Base-by-base conservation (phyloP, 768 basidiomycete genomes). In the Termitomyces sp. region DNA sequence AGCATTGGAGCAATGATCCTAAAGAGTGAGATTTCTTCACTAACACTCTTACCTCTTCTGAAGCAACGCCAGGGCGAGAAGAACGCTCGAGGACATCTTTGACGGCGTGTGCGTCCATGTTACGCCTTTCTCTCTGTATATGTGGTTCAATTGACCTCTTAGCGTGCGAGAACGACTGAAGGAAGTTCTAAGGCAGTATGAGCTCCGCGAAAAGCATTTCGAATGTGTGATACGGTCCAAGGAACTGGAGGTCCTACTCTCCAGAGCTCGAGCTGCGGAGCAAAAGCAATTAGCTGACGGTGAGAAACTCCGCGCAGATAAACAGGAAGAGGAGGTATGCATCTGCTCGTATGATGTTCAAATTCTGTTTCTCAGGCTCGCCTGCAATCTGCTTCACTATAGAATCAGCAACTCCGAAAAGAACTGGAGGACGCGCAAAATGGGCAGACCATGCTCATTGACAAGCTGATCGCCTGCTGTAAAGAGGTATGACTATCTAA, bases 181-280 rank as follows among this genome's bases (percentile, higher is more conserved):
- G 70, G 90, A 93, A 66, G 84, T 95, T 39, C 84, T 95, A 48
- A 85, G 87, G 28, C 92, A 94, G 70, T 95, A 95, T 70, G 90
- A 95, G 69, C 85, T 94, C 59, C 89, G 93, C 62, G 93, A 95
- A 77, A 88, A 87, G 70, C 93, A 95, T 78, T 95, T 94, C 67
- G 93, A 94, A 76, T 93, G 91, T 65, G 89, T 95, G 33, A 88
- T 95, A 59, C 90, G 93, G 45, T 94, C 93, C 46, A 95, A 95
- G 74, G 93, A 95, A 73, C 82, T 95, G 24, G 93, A 95, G 70
- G 90, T 95, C 16, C 75, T 95, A 20, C 80, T 95, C 16, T 92
- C 93, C 52, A 86, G 92, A 36, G 93, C 93, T 46, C 87, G 92
- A 72, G 89, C 91, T 28, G 91, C 92, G 11, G 93, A 94, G 68